phyloP scores from a whole-genome alignment of 208 protist genomes.

The Leishmania amazonensis region DNA sequence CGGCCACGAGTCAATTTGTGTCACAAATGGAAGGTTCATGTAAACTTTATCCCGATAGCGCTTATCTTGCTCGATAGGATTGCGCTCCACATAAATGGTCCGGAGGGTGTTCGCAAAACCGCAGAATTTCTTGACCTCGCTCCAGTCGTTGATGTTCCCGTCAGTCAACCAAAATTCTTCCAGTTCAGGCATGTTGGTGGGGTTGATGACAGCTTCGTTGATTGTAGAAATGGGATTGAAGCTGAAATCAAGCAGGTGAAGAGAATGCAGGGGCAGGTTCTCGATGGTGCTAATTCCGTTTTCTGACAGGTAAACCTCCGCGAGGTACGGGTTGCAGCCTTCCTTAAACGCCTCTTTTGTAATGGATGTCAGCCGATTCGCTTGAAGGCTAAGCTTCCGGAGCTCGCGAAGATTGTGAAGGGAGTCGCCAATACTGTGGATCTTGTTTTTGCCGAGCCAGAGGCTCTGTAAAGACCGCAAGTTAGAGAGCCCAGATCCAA shows the following conservation, averaged over 20 bases:
- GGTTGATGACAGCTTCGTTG: constrained; percentile 65
- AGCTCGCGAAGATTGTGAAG: constrained; percentile 63
- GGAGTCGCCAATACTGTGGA: constrained; percentile 60
- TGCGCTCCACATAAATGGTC: constrained; percentile 91
- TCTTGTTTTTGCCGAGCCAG: constrained; percentile 95
- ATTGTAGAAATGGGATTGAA: constrained; percentile 85
- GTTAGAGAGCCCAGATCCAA: constrained; percentile 68
- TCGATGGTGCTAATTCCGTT: constrained; percentile 80
- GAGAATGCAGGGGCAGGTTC: constrained; percentile 55
- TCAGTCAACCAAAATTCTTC: constrained; percentile 93
- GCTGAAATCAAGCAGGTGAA: constrained; percentile 77
- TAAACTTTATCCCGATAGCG: constrained; percentile 91
- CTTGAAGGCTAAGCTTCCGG: constrained; percentile 81
- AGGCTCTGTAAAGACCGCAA: constrained; percentile 75
- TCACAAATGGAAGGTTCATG: constrained; percentile 79
- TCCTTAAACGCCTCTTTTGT: constrained; percentile 64
- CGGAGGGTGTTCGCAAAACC: constrained; percentile 61
- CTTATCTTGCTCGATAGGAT: constrained; percentile 89
- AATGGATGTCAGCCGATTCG: constrained; percentile 83
- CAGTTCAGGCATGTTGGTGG: constrained; percentile 67
- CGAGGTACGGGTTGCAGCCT: constrained; percentile 55
- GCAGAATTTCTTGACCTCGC: constrained; percentile 77
- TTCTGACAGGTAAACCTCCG: constrained; percentile 84
- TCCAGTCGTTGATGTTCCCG: constrained; percentile 81
- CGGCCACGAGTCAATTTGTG: constrained; percentile 90